phyloP scores from a whole-genome alignment of 2,329 filamentous ascomycete species.

The Fusarium tricinctum region DNA sequence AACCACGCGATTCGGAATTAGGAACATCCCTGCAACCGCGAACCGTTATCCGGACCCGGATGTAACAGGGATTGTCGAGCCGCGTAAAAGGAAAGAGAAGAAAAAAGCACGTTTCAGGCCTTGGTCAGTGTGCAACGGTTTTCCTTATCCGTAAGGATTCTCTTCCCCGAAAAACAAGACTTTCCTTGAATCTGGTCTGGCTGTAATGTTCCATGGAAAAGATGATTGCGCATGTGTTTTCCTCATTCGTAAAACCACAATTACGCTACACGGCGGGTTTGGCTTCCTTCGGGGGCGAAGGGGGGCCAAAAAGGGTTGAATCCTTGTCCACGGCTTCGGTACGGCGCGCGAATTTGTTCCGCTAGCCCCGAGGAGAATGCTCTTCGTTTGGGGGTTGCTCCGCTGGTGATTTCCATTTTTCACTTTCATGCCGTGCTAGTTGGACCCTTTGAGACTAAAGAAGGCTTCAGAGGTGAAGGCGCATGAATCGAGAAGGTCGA shows the following conservation, averaged over 20 bases:
- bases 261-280: neutral
- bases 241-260: neutral
- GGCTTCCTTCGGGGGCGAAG: neutral
- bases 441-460: neutral
- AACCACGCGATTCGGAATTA: slow-evolving; percentile 7
- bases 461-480: neutral
- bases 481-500: neutral
- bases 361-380: no score
- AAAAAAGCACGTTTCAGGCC: slow-evolving; percentile 15
- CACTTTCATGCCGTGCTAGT: no score
- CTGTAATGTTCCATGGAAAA: slow-evolving; percentile 7
- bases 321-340: neutral
- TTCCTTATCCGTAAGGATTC: neutral
- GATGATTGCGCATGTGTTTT: neutral
- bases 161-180: neutral
- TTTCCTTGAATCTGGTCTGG: no score
- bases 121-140: neutral
- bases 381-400: no score
- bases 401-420: neutral
- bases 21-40: slow-evolving; percentile 3
- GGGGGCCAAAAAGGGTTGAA: neutral
- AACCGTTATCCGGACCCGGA: neutral
- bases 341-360: neutral
- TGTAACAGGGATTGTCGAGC: neutral
- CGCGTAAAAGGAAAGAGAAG: no score